Conservation (phyloP, 306 rosid species). For the Inga oerstediana region DNA sequence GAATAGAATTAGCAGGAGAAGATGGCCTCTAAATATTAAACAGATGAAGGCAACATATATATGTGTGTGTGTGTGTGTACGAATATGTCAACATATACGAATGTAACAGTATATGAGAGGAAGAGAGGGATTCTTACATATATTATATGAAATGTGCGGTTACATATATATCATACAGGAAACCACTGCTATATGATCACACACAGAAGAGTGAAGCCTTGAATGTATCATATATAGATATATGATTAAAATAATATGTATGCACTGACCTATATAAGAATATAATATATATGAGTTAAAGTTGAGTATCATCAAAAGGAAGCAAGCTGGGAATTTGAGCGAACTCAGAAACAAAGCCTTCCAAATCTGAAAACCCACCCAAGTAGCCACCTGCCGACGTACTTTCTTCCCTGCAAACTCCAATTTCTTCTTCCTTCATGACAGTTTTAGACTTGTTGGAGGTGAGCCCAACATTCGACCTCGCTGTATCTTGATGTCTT, state of each 20-base stretch:
- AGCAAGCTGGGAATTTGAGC: constrained; percentile 54
- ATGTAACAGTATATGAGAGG: not conserved
- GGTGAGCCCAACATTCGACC: not conserved
- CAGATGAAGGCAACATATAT: not conserved
- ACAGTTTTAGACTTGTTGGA: constrained; percentile 28
- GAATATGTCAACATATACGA: not conserved
- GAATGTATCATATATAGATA: not conserved
- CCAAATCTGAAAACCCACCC: constrained; percentile 71
- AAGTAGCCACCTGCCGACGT: constrained; percentile 54
- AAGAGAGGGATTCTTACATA: not conserved
- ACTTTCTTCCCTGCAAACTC: constrained; percentile 50
- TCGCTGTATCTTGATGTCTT: constrained; percentile 34
- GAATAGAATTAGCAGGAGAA: not conserved
- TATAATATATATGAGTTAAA: constrained; percentile 3
- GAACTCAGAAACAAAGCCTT: constrained; percentile 72
- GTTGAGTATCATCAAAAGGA: constrained; percentile 55
- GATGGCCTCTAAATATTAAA: not conserved
- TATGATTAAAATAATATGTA: not conserved
- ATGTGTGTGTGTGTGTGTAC: too few species aligned
- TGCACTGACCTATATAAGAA: not conserved
- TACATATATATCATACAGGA: not conserved
- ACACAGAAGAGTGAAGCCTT: not conserved
- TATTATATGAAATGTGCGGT: not conserved
- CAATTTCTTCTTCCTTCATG: constrained; percentile 41
- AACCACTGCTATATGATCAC: constrained; percentile 1